phyloP scores from a whole-genome alignment of 2,329 filamentous ascomycete genomes.

The Aspergillus piperis region DNA sequence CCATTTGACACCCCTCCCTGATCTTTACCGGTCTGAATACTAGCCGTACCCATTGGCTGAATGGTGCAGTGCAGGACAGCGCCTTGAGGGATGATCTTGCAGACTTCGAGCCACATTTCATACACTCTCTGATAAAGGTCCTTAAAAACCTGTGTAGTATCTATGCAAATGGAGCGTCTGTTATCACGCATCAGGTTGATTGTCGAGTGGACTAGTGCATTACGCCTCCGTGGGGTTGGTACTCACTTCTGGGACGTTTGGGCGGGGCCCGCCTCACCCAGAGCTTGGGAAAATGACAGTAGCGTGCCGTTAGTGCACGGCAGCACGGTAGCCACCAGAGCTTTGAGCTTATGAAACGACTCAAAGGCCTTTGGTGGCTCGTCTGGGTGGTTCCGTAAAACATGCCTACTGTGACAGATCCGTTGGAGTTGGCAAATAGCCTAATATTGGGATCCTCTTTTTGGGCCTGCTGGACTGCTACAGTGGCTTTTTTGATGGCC shows the following conservation, averaged over 20 bases:
- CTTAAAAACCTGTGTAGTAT: slow-evolving; percentile 4
- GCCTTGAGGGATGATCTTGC: background rate
- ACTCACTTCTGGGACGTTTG: background rate
- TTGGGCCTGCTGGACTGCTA: background rate
- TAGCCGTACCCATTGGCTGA: slow-evolving; percentile 9
- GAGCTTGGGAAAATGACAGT: background rate
- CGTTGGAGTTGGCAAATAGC: slow-evolving; percentile 15
- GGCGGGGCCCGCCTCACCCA: background rate
- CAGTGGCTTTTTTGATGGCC: background rate
- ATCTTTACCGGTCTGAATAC: slow-evolving; percentile 9
- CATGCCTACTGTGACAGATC: slow-evolving; percentile 11
- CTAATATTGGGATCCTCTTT: slow-evolving; percentile 9
- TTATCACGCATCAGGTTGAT: background rate
- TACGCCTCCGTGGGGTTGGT: background rate
- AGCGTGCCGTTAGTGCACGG: background rate
- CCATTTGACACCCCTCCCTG: too few species aligned
- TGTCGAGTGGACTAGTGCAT: background rate
- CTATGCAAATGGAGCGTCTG: slow-evolving; percentile 8
- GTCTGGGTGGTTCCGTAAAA: slow-evolving; percentile 11
- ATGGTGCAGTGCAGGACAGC: background rate
- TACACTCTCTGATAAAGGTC: slow-evolving; percentile 12
- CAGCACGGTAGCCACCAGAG: background rate
- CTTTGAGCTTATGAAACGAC: too few species aligned
- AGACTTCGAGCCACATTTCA: background rate
- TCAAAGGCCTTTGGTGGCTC: background rate